Evolutionary conservation across 1,284 basidiomycete genomes (phyloP), one percentile per base, ranked within the genome.

Genomic region (Moesziomyces sp.): DNA sequence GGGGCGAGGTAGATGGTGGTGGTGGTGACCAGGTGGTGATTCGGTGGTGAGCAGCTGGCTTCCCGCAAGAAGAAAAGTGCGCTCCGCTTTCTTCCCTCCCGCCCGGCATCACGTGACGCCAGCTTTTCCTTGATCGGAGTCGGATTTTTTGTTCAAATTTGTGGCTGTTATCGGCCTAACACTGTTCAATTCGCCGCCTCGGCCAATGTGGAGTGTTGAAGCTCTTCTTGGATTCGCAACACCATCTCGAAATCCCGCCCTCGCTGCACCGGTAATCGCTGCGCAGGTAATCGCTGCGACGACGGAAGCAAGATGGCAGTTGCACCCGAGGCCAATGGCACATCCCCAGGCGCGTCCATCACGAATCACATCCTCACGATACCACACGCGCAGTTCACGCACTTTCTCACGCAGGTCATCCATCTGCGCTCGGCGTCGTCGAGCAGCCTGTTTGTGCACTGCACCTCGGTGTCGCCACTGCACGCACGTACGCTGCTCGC

Each of bases 351-450:
- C 18, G 16, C 51, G 33, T 24, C 26, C 1, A 67, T 73, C 10
- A 60, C 60, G 13, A 67, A 66, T 43, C 72, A 74, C 23, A 44
- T 74, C 28, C 43, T 74, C 0, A 57, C 50, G 0, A 53, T 74
- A 24, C 57, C 67, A 1, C 72, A 74, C 21, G 28, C 44, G 1
- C 50, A 46, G 1, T 56, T 40, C 26, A 40, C 63, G 0, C 28
- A 47, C 54, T 74, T 70, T 19, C 35, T 70, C 14, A 62, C 67
- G 0, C 72, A 70, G 19, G 48, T 63, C 53, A 46, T 58, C 1
- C 61, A 59, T 21, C 58, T 68, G 10, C 42, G 18, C 14, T 46
- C 60, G 21, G 10, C 46, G 9, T 21, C 43, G 1, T 18, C 35
- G 10, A 44, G 38, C 10, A 66, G 56, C 43, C 49, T 74, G 4